Conservation (phyloP, 768 basidiomycete species). For the Rhodotorula taiwanensis region DNA sequence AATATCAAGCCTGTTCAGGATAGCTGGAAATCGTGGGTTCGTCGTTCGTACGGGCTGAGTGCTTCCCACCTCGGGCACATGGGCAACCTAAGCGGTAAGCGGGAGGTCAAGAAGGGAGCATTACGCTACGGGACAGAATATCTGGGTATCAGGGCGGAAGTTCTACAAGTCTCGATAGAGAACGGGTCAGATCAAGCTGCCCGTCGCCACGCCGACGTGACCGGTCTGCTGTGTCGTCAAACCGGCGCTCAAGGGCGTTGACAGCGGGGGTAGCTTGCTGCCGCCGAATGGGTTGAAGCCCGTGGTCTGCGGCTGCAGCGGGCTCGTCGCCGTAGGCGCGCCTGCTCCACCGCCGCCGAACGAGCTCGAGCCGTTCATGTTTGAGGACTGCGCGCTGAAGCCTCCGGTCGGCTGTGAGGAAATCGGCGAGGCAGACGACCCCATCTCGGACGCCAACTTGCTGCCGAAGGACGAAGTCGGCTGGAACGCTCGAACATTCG, state of each 20-base stretch:
- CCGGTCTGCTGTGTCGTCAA: slow-evolving; percentile 10
- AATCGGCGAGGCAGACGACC: not conserved
- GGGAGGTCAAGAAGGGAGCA: no score
- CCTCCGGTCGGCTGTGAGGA: not conserved
- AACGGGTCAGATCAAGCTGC: not conserved
- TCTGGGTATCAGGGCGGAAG: no score
- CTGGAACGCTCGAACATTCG: slow-evolving; percentile 39
- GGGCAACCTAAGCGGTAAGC: no score
- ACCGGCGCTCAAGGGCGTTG: slow-evolving; percentile 3
- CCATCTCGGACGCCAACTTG: slow-evolving; percentile 22
- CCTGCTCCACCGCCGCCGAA: not conserved
- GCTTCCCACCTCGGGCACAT: no score
- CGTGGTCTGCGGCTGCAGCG: slow-evolving; percentile 14
- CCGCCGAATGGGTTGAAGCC: slow-evolving; percentile 31
- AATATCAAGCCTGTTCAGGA: not conserved
- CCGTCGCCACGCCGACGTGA: not conserved
- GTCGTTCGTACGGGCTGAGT: no score
- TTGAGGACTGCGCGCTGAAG: no score
- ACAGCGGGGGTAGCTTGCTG: slow-evolving; percentile 25
- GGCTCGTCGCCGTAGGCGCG: not conserved
- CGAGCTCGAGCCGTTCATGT: no score
- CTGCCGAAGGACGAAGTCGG: slow-evolving; percentile 39
- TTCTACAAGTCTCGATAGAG: not conserved
- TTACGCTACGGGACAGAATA: no score
- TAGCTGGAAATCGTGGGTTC: slow-evolving; percentile 25